Percentiles rank a stretch among this genome's conserved stretches.
Evolutionary conservation across 371 early-diverging fungal genomes (phyloP).

Genomic region (Cokeromyces recurvatus): DNA sequence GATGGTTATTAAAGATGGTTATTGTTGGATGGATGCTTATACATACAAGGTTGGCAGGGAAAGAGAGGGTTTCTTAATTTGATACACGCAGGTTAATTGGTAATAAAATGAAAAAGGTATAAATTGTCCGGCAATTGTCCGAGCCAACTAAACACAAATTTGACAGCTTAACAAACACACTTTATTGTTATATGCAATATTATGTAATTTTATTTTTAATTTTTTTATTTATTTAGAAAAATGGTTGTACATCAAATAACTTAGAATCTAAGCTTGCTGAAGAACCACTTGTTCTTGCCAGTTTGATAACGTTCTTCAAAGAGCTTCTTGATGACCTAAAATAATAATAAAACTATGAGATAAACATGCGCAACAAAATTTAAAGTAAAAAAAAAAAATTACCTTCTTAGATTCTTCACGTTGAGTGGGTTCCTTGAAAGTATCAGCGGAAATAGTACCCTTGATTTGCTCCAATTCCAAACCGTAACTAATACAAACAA

Average conservation of each 20-base stretch:
- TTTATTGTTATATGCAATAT: background rate
- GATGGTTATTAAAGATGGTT: background rate
- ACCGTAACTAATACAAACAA: constrained; percentile 50
- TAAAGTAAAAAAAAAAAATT: no score
- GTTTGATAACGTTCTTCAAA: constrained; percentile 91
- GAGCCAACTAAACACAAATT: no score
- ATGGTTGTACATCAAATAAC: no score
- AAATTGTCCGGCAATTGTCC: no score
- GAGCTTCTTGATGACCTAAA: constrained; percentile 78
- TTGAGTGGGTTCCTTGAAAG: constrained; percentile 92
- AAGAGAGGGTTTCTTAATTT: constrained; percentile 21
- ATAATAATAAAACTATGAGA: background rate
- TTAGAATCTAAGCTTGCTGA: constrained; percentile 97
- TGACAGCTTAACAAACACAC: no score
- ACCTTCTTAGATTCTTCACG: constrained; percentile 84
- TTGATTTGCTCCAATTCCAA: constrained; percentile 86
- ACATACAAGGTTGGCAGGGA: constrained; percentile 24
- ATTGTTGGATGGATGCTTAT: constrained; percentile 1
- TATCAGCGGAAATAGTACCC: constrained; percentile 78
- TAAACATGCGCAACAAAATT: no score
- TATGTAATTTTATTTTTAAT: no score
- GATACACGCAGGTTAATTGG: background rate
- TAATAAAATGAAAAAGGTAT: no score
- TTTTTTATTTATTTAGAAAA: background rate
- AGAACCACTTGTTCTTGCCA: constrained; percentile 99